Evolutionary conservation across 306 rosid genomes (phyloP).

Genomic region (Cicer chorassanicum): DNA sequence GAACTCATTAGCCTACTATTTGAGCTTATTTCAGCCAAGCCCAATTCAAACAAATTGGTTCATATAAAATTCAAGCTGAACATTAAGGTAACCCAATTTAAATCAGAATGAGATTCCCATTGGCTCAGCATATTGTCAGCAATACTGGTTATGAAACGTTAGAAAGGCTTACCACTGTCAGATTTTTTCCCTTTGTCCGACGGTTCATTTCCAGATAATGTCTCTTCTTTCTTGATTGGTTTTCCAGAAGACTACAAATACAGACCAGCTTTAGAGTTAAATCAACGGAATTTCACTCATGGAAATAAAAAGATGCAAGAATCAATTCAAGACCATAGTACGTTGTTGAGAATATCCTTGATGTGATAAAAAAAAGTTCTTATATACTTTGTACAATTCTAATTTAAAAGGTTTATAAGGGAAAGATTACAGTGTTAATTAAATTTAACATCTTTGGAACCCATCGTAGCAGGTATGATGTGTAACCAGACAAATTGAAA

Average conservation of each 20-base stretch:
- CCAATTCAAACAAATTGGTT: constrained; percentile 31
- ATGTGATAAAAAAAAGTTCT: not conserved
- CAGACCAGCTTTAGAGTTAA: constrained; percentile 30
- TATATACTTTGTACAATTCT: constrained; percentile 15
- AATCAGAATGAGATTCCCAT: constrained; percentile 1
- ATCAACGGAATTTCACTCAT: constrained; percentile 11
- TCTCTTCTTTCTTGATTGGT: constrained; percentile 62
- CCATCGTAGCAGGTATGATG: constrained; percentile 28
- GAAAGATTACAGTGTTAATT: constrained; percentile 17
- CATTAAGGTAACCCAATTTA: constrained; percentile 16
- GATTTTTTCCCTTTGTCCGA: constrained; percentile 54
- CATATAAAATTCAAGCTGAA: constrained; percentile 17
- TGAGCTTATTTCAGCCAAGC: constrained; percentile 26
- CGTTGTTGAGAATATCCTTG: constrained; percentile 23
- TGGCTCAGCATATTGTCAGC: constrained; percentile 18
- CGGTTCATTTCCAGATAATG: constrained; percentile 50
- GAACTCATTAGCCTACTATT: constrained; percentile 15
- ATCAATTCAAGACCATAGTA: constrained; percentile 14
- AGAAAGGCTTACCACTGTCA: constrained; percentile 52
- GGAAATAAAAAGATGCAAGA: constrained; percentile 39
- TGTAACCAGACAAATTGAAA: constrained; percentile 16
- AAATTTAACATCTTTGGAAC: constrained; percentile 6
- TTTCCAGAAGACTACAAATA: constrained; percentile 86
- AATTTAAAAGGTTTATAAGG: constrained; percentile 10
- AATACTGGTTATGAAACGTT: constrained; percentile 35